Percentiles rank a stretch among this genome's conserved stretches.
phyloP scores from a whole-genome alignment of 257 asterid genomes.

The Solanum sejunctum region DNA sequence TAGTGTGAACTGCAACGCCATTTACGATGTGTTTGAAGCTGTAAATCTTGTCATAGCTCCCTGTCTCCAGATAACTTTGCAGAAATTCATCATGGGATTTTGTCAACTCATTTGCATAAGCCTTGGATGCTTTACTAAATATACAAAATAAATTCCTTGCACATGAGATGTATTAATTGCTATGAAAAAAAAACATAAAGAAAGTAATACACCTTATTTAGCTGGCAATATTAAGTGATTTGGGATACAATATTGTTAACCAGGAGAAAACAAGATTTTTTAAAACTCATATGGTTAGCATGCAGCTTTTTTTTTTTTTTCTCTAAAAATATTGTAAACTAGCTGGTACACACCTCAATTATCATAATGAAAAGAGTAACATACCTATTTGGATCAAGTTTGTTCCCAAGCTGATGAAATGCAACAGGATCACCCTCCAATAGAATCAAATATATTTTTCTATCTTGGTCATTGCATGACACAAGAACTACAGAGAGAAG shows the following conservation, averaged over 20 bases:
- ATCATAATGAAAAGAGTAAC: background rate
- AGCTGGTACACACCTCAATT: background rate
- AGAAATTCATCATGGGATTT: conserved; percentile 56
- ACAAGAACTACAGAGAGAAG: background rate
- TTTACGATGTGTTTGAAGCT: conserved; percentile 75
- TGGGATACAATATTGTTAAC: background rate
- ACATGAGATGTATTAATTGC: background rate
- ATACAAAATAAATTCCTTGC: background rate
- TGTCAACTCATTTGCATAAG: conserved; percentile 45
- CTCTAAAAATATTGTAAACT: background rate
- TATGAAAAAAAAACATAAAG: background rate
- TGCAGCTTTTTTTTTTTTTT: background rate
- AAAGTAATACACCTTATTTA: too few relatives aligned
- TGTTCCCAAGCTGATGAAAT: conserved; percentile 24
- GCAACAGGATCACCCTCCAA: conserved; percentile 73
- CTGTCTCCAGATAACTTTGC: conserved; percentile 31
- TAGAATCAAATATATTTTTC: conserved; percentile 41
- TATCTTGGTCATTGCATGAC: conserved; percentile 12
- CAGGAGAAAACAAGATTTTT: background rate
- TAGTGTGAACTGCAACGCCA: conserved; percentile 74
- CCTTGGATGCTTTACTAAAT: conserved; percentile 34
- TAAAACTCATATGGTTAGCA: background rate
- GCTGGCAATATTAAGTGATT: background rate
- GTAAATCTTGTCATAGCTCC: conserved; percentile 66
- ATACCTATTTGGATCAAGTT: conserved; percentile 24